Percentiles rank a stretch among this genome's conserved stretches.
phyloP scores from a whole-genome alignment of 768 basidiomycete genomes.

The Lactarius hatsudake region DNA sequence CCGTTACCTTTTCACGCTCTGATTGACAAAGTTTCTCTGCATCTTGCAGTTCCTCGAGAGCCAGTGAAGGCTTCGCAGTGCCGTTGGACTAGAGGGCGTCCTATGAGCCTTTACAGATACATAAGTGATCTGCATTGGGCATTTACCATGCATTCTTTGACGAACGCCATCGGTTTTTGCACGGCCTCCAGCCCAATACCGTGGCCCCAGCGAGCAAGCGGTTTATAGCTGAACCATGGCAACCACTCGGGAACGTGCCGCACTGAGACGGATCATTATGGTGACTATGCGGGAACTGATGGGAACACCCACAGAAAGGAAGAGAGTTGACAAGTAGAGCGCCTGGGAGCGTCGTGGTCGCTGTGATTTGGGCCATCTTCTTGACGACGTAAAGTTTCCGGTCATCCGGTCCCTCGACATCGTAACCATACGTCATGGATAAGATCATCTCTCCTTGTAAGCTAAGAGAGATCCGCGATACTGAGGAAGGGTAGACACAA shows the following conservation, averaged over 20 bases:
- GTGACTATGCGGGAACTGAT: neutral
- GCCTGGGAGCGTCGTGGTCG: neutral
- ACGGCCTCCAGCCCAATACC: neutral
- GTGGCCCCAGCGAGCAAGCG: constrained; percentile 1
- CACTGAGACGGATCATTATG: neutral
- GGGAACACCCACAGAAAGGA: neutral
- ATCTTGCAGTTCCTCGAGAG: constrained; percentile 11
- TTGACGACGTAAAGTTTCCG: neutral
- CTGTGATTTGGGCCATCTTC: neutral
- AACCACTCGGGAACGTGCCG: constrained; percentile 14
- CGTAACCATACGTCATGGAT: constrained; percentile 14
- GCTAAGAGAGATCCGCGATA: neutral
- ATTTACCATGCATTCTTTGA: constrained; percentile 1
- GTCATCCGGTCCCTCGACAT: constrained; percentile 5
- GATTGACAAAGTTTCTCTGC: neutral
- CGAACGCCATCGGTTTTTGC: constrained; percentile 1
- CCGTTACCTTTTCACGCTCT: neutral
- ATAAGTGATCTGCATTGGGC: neutral
- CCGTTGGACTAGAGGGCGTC: neutral
- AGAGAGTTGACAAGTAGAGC: constrained; percentile 8
- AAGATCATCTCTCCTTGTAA: constrained; percentile 12
- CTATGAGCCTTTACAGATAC: neutral
- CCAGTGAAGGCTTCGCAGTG: constrained; percentile 18
- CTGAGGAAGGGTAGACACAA: neutral
- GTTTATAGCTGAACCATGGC: constrained; percentile 17